phyloP scores from a whole-genome alignment of 768 basidiomycete species.

The Pisolithus orientalis region DNA sequence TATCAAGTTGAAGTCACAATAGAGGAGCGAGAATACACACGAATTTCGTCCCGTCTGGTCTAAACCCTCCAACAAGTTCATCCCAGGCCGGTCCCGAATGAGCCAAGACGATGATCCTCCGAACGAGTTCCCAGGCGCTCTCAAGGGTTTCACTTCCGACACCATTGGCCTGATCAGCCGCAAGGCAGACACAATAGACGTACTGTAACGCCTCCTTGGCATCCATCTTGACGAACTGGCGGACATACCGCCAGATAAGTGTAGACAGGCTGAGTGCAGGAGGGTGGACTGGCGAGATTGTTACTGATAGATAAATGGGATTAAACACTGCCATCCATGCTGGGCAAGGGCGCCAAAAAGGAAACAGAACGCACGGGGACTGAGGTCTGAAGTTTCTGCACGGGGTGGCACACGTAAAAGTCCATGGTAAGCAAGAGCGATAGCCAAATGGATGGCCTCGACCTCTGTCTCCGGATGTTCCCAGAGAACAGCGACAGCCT shows the following conservation, averaged over 20 bases:
- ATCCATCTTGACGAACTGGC: conserved; percentile 89
- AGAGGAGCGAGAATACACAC: conserved; percentile 39
- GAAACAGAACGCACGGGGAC: conserved; percentile 51
- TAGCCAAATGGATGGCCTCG: conserved; percentile 91
- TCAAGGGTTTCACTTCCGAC: conserved; percentile 84
- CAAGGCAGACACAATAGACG: conserved; percentile 79
- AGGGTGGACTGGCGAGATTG: conserved; percentile 57
- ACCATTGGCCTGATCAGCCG: conserved; percentile 60
- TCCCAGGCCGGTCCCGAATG: conserved; percentile 84
- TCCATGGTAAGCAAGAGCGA: conserved; percentile 90
- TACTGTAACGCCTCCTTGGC: conserved; percentile 94
- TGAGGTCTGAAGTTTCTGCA: conserved; percentile 80
- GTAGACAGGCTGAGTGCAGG: conserved; percentile 79
- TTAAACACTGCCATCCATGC: not conserved
- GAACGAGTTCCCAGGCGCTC: conserved; percentile 71
- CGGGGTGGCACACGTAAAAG: conserved; percentile 77
- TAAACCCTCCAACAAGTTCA: conserved; percentile 89
- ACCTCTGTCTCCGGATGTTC: conserved; percentile 82
- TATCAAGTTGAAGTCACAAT: conserved; percentile 1
- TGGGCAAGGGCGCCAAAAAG: not conserved
- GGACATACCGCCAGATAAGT: conserved; percentile 87
- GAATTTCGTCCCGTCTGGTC: conserved; percentile 83
- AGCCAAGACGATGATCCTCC: conserved; percentile 72
- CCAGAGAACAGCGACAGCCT: conserved; percentile 91
- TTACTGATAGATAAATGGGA: conserved; percentile 41